A percentile compares a stretch with the other conserved stretches of the same genome.
Evolutionary conservation across 2,329 filamentous ascomycete genomes (phyloP).

Genomic region (Chaetoscypha palmicola): DNA sequence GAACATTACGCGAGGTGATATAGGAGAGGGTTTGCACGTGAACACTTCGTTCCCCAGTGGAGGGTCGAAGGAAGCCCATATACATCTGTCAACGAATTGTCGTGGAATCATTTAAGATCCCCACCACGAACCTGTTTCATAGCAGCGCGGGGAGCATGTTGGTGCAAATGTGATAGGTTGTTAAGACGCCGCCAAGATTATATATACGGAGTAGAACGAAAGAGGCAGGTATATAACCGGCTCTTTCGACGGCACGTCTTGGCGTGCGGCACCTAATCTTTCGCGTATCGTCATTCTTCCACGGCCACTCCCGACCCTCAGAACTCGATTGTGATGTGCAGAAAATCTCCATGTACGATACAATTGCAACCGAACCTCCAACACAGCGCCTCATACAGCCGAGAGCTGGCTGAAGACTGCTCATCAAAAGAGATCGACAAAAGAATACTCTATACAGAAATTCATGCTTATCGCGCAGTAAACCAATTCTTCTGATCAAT

Average conservation of each 20-base stretch:
- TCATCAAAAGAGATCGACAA: not conserved
- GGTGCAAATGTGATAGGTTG: not conserved
- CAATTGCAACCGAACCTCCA: not conserved
- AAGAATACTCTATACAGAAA: not conserved
- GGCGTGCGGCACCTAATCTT: slow-evolving; percentile 1
- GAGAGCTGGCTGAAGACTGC: not conserved
- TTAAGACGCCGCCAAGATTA: not conserved
- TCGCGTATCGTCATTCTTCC: slow-evolving; percentile 1
- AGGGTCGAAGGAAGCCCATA: too few relatives aligned
- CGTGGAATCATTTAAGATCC: too few relatives aligned
- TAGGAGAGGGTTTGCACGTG: too few relatives aligned
- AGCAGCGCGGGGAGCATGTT: too few relatives aligned
- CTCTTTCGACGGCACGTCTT: not conserved
- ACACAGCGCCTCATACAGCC: not conserved
- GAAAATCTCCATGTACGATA: not conserved
- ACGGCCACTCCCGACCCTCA: not conserved
- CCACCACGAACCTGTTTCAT: too few relatives aligned
- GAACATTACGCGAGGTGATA: too few relatives aligned
- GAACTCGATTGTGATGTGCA: not conserved
- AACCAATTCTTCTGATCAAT: not conserved
- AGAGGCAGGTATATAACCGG: not conserved
- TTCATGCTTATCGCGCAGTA: slow-evolving; percentile 2
- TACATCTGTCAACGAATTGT: too few relatives aligned
- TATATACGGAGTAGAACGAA: not conserved
- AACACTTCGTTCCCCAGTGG: too few relatives aligned